Conservation (phyloP, 768 basidiomycete species). For the Suillus fuscotomentosus region DNA sequence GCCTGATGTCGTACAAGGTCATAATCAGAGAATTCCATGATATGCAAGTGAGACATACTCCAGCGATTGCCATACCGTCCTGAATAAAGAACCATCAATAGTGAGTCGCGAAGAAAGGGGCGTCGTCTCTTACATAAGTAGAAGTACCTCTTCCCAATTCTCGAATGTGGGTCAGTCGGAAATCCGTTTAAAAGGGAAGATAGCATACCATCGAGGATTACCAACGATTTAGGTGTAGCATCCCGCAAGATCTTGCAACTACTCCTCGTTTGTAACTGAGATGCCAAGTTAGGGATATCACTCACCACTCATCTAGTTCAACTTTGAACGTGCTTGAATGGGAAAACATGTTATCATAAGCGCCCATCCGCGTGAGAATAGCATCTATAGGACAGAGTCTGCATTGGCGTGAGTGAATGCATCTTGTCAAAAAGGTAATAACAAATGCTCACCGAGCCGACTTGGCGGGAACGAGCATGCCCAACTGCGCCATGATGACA, state of each 20-base stretch:
- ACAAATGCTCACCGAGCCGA: slow-evolving; percentile 59
- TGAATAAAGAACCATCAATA: slow-evolving; percentile 26
- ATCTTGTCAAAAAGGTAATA: not conserved
- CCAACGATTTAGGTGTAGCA: slow-evolving; percentile 90
- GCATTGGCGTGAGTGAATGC: slow-evolving; percentile 7
- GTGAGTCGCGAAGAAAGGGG: not conserved
- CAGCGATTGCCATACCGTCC: slow-evolving; percentile 99
- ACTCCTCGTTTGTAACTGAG: slow-evolving; percentile 1
- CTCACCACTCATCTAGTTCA: slow-evolving; percentile 93
- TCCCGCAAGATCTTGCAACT: slow-evolving; percentile 93
- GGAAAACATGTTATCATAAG: slow-evolving; percentile 96
- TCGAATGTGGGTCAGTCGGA: slow-evolving; percentile 26
- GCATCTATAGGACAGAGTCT: slow-evolving; percentile 88
- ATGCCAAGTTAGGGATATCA: not conserved
- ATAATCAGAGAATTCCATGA: slow-evolving; percentile 8
- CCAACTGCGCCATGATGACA: slow-evolving; percentile 92
- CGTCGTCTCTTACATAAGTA: slow-evolving; percentile 62
- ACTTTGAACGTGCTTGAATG: slow-evolving; percentile 97
- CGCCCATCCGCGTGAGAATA: slow-evolving; percentile 97
- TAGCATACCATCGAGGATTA: slow-evolving; percentile 85
- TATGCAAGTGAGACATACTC: slow-evolving; percentile 42
- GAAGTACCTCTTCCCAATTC: slow-evolving; percentile 96
- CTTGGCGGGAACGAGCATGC: slow-evolving; percentile 90
- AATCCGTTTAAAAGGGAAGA: slow-evolving; percentile 11
- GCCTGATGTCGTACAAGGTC: slow-evolving; percentile 45